Evolutionary conservation across 2,329 filamentous ascomycete genomes (phyloP), one percentile per base, ranked within the genome.

Genomic region (Colletotrichum magnum): DNA sequence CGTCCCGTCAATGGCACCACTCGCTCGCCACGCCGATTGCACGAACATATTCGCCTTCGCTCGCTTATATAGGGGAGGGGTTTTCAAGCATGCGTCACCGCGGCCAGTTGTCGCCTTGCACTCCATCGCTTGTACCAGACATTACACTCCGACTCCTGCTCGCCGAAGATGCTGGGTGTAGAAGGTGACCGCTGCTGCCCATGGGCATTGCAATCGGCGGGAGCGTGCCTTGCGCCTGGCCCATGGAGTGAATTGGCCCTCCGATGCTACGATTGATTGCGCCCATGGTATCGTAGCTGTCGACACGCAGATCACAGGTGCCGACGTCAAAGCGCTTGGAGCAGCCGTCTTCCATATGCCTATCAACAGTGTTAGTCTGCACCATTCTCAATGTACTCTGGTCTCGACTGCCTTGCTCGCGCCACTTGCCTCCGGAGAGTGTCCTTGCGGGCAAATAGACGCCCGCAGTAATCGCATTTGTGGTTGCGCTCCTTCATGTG

Each of bases 331-430:
- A 90, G 53, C 92, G 86, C 74, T 89, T 91, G 13, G 91, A 88
- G 76, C 93, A 94, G 15, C 92, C 92, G 74, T 94, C 92, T 78
- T 93, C 91, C 84, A 92, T 90, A 74, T 95, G 92, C 76, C 92
- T 94, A 72, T 48, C 53, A n/a, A 3, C n/a, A 13, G 67, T 58
- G 61, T 62, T 13, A 45, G 67, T 16, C 18, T 21, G 15, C 26
- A 10, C 2, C 18, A 26, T 12, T 59, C 41, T 28, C 43, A 71
- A 59, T 43, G n/a, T 69, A 56, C 56, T 24, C 60, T 52, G n/a
- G 13, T 18, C 9, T 52, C 21, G 6, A 50, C 24, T 24, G 47
- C 21, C 47, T 50, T 13, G 61, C 53, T 45, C 12, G 13, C 32
- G 15, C 32, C 16, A 58, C 85, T 80, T 81, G 94, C 93, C 94